Percentiles rank a stretch among this genome's conserved stretches.
phyloP scores from a whole-genome alignment of 805 yeast genomes.

The Sungouiozyma intestinalis region DNA sequence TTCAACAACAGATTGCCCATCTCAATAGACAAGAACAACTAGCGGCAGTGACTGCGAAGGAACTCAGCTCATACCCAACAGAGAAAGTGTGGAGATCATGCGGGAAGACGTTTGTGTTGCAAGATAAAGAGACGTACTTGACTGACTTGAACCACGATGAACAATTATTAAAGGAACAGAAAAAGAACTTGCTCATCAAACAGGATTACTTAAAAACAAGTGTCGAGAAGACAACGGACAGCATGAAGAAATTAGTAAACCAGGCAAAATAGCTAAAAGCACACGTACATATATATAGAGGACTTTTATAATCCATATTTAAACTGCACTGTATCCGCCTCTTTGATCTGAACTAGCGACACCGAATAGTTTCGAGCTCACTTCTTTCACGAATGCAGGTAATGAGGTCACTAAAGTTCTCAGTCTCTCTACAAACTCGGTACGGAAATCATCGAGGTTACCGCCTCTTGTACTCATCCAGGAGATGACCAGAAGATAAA shows the following conservation, averaged over 20 bases:
- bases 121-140: constrained; percentile 35
- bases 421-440: constrained; percentile 61
- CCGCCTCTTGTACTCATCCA: constrained; percentile 66
- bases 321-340: constrained; percentile 93
- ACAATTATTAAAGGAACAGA: constrained; percentile 44
- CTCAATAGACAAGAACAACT: constrained; percentile 32
- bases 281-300: no score
- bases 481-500: constrained; percentile 57
- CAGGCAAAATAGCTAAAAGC: constrained; percentile 5
- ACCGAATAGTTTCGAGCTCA: constrained; percentile 56
- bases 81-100: constrained; percentile 72
- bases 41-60: constrained; percentile 45
- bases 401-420: constrained; percentile 46
- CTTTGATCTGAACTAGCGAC: constrained; percentile 33
- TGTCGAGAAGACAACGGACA: constrained; percentile 58
- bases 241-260: constrained; percentile 39
- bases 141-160: constrained; percentile 42
- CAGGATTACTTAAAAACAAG: constrained; percentile 65
- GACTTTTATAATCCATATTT: constrained; percentile 14
- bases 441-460: constrained; percentile 57
- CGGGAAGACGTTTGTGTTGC: constrained; percentile 59
- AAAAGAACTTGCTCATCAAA: constrained; percentile 55
- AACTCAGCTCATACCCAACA: constrained; percentile 39
- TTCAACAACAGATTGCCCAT: constrained; percentile 21
- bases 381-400: constrained; percentile 59